Base-by-base conservation (phyloP, 2,329 filamentous ascomycete genomes). In the Fusarium protoensiforme region DNA sequence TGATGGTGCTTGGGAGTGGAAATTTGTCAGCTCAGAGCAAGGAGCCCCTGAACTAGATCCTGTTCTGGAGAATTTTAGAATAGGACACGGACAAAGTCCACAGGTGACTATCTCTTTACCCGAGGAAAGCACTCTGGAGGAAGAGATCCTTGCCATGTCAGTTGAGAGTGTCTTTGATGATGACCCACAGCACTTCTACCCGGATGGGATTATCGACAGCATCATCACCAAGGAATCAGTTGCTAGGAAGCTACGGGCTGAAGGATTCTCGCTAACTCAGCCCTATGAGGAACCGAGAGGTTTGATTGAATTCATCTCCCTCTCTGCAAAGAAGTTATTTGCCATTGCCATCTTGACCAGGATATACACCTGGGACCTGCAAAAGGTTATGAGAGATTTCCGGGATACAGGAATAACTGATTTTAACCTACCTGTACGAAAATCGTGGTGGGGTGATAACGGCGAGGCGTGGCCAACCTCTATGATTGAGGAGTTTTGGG, bases 81-180 rank as follows among this genome's bases (percentile, higher is more conserved):
- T 2, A 24, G 24, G 24, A 18, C 36, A 3, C 36, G 18, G 5
- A n/a, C 18, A 39, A 11, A 5, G 9, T 10, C 2, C n/a, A 3
- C 36, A 5, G 18, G 8, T 4, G 18, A 39, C 4, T 10, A 11
- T 9, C 36, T 6, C 36, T 4, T 8, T 5, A 39, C 18, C 5
- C 8, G 1, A 4, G 18, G 2, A 4, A 39, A 8, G 2, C 18
- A 9, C 1, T 10, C 7, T 38, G 16, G 3, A 5, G 16, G 36
- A 7, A 5, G 16, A 10, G 36, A 39, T 39, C 8, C 8, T 2
- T 10, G 1, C 7, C 9, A 5, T 7, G 9, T 5, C 2, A 0
- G 18, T 39, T 39, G 3, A 10, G 4, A 39, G 36, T 10, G 36
- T 11, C 4, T 39, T 39, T 39, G 18, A 11, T 38, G 18, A 38